Evolutionary conservation across 768 basidiomycete species (phyloP), one percentile per base, ranked within the genome.

Genomic region (Sistotremastrum suecicum): DNA sequence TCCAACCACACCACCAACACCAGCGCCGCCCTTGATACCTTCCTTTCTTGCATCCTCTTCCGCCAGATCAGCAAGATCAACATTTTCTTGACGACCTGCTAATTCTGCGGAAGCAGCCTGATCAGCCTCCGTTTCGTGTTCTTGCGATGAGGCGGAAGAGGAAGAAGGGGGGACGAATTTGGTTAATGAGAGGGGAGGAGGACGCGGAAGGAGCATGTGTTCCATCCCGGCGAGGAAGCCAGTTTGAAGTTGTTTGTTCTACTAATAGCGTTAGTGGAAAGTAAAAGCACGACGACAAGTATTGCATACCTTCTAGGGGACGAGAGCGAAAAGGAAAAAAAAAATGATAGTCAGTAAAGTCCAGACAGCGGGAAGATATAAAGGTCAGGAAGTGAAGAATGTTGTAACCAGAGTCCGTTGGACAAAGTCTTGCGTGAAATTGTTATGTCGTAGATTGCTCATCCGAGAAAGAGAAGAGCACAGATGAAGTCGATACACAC

Each of bases 201-300:
- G 20, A 20, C 20, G 20, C 20, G 20, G 20, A 20, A 20, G 20
- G 20, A 95, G 67, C 4, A 86, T 59, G 37, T 63, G 63, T 54
- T 95, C 89, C 90, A 95, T 95, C 11, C 82, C 86, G 39, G 60
- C 57, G 5, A 68, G 72, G 61, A 92, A 89, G 6, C 86, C 85
- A 0, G 76, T 83, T 66, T 95, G 90, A 4, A 91, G 55, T 3
- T 65, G 60, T 56, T 76, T 76, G 36, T 66, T 68, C 83, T 87
- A 52, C 31, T 37, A 49, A 31, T 20, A 37, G 38, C 5, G 39
- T 37, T 39, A 11, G 11, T 7, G 33, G 41, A 54, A 49, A 32
- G 29, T 33, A 34, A 12, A 38, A 49, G 36, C 37, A 37, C 39
- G 40, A 11, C 47, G 39, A 48, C 34, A 32, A 37, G 34, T 42